A percentile compares a stretch with the other conserved stretches of the same genome.
Conservation (phyloP, 202 grass and related monocot species). For the Carex sylvatica region DNA sequence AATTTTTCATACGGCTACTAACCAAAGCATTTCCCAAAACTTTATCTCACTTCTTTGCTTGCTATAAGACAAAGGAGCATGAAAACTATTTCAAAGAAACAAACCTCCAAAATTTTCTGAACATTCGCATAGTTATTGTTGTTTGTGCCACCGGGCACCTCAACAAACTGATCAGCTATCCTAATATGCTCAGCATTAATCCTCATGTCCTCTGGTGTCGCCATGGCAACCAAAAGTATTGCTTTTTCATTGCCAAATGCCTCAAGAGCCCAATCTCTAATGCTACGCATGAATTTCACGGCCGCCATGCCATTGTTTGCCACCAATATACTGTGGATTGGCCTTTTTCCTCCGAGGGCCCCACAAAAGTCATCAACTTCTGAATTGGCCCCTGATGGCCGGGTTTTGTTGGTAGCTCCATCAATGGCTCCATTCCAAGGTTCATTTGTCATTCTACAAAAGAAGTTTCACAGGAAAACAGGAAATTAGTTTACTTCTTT, state of each 20-base stretch:
- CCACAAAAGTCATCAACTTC: slow-evolving; percentile 78
- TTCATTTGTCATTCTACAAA: slow-evolving; percentile 19
- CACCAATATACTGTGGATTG: slow-evolving; percentile 84
- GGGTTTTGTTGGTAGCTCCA: background rate
- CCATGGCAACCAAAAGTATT: slow-evolving; percentile 95
- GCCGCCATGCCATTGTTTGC: slow-evolving; percentile 99
- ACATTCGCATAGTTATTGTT: slow-evolving; percentile 99
- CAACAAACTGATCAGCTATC: slow-evolving; percentile 92
- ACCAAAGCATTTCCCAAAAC: slow-evolving; percentile 2
- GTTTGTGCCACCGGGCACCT: slow-evolving; percentile 93
- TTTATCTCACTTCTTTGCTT: background rate
- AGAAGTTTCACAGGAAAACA: background rate
- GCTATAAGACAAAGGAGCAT: background rate
- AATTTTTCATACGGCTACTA: background rate
- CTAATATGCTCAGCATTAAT: slow-evolving; percentile 99
- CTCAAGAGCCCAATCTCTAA: slow-evolving; percentile 79
- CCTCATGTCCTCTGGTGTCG: slow-evolving; percentile 94
- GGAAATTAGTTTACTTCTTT: background rate
- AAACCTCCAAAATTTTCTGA: slow-evolving; percentile 88
- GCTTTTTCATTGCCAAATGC: slow-evolving; percentile 90
- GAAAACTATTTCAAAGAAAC: slow-evolving; percentile 14
- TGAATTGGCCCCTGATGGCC: slow-evolving; percentile 12
- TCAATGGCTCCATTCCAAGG: background rate
- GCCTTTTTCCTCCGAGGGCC: slow-evolving; percentile 63
- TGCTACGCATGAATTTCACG: slow-evolving; percentile 90